Base-by-base conservation (phyloP, 352 stramenopile genomes). In the Aphanomyces stellatus region DNA sequence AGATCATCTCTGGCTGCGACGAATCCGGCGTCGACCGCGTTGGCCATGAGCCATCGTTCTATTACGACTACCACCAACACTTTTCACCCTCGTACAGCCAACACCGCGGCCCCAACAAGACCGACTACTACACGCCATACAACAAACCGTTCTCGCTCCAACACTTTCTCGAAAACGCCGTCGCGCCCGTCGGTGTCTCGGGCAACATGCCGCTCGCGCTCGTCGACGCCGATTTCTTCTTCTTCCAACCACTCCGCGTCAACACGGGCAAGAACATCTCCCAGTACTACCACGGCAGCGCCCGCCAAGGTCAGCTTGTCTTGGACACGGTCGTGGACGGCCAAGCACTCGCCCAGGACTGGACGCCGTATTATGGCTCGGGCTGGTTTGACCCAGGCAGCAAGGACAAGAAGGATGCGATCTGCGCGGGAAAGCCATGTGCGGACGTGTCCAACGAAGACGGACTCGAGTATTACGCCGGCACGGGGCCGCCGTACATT, bases 401-500 rank as follows among this genome's bases (percentile, higher is more conserved):
- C 8, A 27, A 33, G 6, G 66, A 72, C 1, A 78, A 75, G 30
- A 65, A 77, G 43, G 73, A 73, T n/a, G 43, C 69, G 35, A 41
- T 86, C 7, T 86, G 78, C 34, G 57, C 48, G 6, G 71, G 69
- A 8, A 73, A 73, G 25, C 68, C 71, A 27, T 80, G 77, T 31
- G 43, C 71, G 42, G 65, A 72, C n/a, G 71, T 82, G 51, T 71
- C 60, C 4, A 43, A 69, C 13, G 72, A 72, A 3, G 76, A 82
- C 10, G 76, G 69, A 1, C 67, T 62, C 7, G 76, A 82, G 55
- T 82, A 74, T 60, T 86, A 78, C 37, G 72, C 71, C 4, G 79
- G 76, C 30, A 78, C 73, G 1, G 80, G 76, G 0, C 78, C 78
- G n/a, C 78, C 78, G 43, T 85, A 87, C 70, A 82, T 88, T 57